Evolutionary conservation across 2,329 filamentous ascomycete genomes (phyloP), one percentile per base, ranked within the genome.

Genomic region (Pseudogymnoascus sp.): DNA sequence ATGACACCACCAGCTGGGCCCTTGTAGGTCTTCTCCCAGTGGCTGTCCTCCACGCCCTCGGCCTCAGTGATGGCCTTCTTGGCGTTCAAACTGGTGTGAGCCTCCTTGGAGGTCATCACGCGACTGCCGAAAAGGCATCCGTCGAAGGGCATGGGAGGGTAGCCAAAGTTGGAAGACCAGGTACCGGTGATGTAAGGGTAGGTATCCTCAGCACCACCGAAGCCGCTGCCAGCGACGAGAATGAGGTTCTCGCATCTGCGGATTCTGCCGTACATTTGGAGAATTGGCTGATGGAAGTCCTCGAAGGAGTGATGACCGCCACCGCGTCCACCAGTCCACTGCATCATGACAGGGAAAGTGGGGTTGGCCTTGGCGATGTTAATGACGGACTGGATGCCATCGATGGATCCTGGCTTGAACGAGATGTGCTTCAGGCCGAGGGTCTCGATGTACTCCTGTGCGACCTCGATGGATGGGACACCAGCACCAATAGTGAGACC

Each of bases 351-450:
- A n/a, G 93, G 93, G 82, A 97, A 96, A 28, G 85, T 88, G 1
- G 93, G 92, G 75, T 96, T 95, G n/a, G 91, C 90, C 77, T 90
- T 95, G 67, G 93, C 92, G 71, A 97, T 93, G 76, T 96, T 95
- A 77, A 97, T 89, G 64, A 96, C 90, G 34, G 89, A 81, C 74
- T 96, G 91, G 66, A 97, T 96, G 2, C 89, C 90, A 67, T 96
- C 90, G 59, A 89, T 82, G 14, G 92, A 96, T 65, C 93, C 92
- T 31, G 93, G 93, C 81, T 97, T 97, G 84, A 97, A 96, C 28
- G 88, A 83, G 69, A 97, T 96, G 76, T 96, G 91, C 80, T 96
- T 96, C 65, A 97, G 83, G 11, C 91, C 92, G 11, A 97, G 83
- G 0, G 93, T 97, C 77, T 93, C 85, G 68, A 97, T 96, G 77